These are phyloP conservation scores for Isoetes taiwanensis DNA, from an alignment of 75 land plant genomes.

Conservation along the genomic window DNA sequence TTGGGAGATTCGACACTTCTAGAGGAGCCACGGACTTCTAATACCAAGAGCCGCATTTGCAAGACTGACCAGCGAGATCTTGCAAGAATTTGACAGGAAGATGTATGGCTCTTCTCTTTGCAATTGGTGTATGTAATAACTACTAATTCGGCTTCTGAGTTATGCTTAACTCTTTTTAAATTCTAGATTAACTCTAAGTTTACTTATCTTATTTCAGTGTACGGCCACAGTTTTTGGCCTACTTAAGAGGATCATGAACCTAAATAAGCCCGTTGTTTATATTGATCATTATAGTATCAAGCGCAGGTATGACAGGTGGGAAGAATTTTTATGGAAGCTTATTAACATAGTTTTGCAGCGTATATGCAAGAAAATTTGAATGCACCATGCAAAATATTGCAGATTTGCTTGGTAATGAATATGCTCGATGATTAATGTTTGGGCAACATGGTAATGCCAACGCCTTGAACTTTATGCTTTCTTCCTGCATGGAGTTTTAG, in stretches of 20 bases:
- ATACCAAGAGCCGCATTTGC: no score
- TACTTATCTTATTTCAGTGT: conserved; percentile 26
- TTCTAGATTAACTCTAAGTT: background rate
- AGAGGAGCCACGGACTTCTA: no score
- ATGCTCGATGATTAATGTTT: conserved; percentile 27
- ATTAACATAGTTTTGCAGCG: no score
- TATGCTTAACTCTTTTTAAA: no score
- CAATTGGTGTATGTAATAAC: no score
- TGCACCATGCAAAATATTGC: conserved; percentile 99
- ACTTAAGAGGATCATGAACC: conserved; percentile 87
- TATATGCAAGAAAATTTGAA: conserved; percentile 77
- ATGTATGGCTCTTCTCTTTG: no score
- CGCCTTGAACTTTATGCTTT: background rate
- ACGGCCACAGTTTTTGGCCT: conserved; percentile 91
- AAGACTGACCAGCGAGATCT: no score
- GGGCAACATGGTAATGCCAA: conserved; percentile 40
- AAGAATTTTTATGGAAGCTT: no score
- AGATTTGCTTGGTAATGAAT: conserved; percentile 49
- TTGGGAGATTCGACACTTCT: no score
- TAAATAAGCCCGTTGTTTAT: conserved; percentile 61
- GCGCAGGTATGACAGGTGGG: no score
- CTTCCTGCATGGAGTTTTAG: background rate
- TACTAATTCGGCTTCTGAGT: no score
- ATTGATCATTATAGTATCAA: conserved; percentile 52
- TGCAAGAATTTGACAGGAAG: no score